Percentiles rank a stretch among this genome's conserved stretches.
Evolutionary conservation across 345 rosid species (phyloP).

Genomic region (Mercurialis annua): DNA sequence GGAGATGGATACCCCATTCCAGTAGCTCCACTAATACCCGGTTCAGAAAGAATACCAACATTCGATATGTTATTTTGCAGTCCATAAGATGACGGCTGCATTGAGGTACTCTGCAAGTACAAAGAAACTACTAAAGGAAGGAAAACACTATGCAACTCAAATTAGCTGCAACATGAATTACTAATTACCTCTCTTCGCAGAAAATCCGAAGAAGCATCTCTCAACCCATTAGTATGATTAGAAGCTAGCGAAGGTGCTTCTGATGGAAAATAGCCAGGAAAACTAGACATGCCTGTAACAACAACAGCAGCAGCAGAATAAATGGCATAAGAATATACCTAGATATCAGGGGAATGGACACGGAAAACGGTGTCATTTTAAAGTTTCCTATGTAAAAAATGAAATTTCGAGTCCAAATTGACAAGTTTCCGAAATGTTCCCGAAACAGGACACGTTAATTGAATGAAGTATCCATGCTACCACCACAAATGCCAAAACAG

Average conservation of each 20-base stretch:
- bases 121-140: background rate
- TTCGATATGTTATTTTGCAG: constrained; percentile 16
- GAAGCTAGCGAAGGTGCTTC: constrained; percentile 23
- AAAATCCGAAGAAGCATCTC: constrained; percentile 29
- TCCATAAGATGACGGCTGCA: constrained; percentile 28
- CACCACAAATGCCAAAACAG: too few species aligned
- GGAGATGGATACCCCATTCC: constrained; percentile 27
- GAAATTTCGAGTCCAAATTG: too few species aligned
- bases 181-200: constrained; percentile 34
- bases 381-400: too few species aligned
- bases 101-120: constrained; percentile 23
- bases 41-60: constrained; percentile 26
- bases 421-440: too few species aligned
- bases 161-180: background rate
- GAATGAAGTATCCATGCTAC: too few species aligned
- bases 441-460: too few species aligned
- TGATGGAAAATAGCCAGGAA: constrained; percentile 38
- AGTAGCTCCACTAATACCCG: constrained; percentile 29
- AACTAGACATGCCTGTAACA: constrained; percentile 25
- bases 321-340: too few species aligned
- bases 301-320: constrained; percentile 1
- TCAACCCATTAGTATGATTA: constrained; percentile 15
- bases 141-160: background rate
- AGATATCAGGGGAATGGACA: too few species aligned
- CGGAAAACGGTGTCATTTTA: too few species aligned